Conservation (phyloP, 345 rosid species). For the Heritiera fomes region DNA sequence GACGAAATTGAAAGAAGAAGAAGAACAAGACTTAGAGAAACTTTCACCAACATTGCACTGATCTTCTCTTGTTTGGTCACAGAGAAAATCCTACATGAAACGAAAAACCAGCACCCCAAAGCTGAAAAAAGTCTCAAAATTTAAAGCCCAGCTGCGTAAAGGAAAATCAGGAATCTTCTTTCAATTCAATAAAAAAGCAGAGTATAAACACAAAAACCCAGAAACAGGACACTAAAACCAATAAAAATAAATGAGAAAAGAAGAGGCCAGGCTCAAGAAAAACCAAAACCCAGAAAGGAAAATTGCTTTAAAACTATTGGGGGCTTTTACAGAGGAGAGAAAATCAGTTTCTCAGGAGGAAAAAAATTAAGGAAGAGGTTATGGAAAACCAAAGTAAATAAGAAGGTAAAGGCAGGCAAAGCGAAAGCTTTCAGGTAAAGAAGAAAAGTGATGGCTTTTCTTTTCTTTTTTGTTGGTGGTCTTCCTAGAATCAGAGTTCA, state of each 20-base stretch:
- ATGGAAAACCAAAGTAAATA: background rate
- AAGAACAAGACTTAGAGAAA: constrained; percentile 30
- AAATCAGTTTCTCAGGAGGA: background rate
- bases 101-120: background rate
- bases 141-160: background rate
- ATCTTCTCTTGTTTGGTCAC: constrained; percentile 23
- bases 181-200: background rate
- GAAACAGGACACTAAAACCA: background rate
- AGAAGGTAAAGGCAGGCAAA: constrained; percentile 6
- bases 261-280: background rate
- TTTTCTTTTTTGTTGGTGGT: background rate
- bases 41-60: constrained; percentile 53
- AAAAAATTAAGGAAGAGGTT: background rate
- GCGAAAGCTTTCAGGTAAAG: background rate
- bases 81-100: constrained; percentile 27
- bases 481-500: constrained; percentile 20
- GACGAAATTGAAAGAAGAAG: constrained; percentile 39
- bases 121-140: background rate
- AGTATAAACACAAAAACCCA: constrained; percentile 8
- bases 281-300: background rate
- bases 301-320: background rate
- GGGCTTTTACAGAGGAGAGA: background rate
- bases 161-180: background rate
- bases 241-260: background rate
- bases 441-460: background rate